phyloP scores from a whole-genome alignment of 2,329 filamentous ascomycete genomes.

The Aspergillus sp. region DNA sequence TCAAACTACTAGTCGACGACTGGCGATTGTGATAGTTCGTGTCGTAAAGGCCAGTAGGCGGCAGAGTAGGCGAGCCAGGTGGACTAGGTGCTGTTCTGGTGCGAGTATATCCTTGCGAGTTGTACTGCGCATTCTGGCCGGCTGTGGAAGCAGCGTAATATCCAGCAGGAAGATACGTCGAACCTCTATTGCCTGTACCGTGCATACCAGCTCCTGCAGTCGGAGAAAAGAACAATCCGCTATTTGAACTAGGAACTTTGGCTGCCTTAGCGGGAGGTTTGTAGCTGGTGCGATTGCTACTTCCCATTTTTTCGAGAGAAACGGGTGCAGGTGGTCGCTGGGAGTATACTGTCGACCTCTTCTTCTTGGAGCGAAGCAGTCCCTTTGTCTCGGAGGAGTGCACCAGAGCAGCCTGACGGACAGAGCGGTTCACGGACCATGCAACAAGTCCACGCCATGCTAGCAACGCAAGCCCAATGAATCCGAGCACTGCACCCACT shows the following conservation, averaged over 20 bases:
- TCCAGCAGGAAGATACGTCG: slow-evolving; percentile 77
- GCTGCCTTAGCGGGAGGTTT: slow-evolving; percentile 24
- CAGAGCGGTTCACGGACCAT: slow-evolving; percentile 86
- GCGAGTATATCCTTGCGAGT: slow-evolving; percentile 48
- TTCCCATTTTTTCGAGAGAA: slow-evolving; percentile 50
- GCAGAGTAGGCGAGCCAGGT: slow-evolving; percentile 60
- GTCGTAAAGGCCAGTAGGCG: slow-evolving; percentile 38
- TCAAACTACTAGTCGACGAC: slow-evolving; percentile 56
- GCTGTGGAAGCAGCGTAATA: slow-evolving; percentile 72
- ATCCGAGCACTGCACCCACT: slow-evolving; percentile 81
- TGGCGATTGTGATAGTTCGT: slow-evolving; percentile 21
- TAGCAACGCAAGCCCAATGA: slow-evolving; percentile 75
- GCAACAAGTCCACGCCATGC: slow-evolving; percentile 84
- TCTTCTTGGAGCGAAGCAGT: slow-evolving; percentile 48
- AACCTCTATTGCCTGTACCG: slow-evolving; percentile 61
- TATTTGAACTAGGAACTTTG: slow-evolving; percentile 51
- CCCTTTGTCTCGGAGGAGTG: slow-evolving; percentile 70
- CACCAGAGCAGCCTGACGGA: slow-evolving; percentile 75
- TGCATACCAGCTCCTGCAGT: slow-evolving; percentile 64
- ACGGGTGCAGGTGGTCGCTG: slow-evolving; percentile 32
- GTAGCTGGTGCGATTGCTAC: slow-evolving; percentile 30
- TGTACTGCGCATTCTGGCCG: no score
- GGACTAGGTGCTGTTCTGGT: slow-evolving; percentile 52
- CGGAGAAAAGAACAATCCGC: slow-evolving; percentile 89
- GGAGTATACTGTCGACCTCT: slow-evolving; percentile 18